Conservation (phyloP, 495 filamentous ascomycete genomes). For the Penicillium waksmanii region DNA sequence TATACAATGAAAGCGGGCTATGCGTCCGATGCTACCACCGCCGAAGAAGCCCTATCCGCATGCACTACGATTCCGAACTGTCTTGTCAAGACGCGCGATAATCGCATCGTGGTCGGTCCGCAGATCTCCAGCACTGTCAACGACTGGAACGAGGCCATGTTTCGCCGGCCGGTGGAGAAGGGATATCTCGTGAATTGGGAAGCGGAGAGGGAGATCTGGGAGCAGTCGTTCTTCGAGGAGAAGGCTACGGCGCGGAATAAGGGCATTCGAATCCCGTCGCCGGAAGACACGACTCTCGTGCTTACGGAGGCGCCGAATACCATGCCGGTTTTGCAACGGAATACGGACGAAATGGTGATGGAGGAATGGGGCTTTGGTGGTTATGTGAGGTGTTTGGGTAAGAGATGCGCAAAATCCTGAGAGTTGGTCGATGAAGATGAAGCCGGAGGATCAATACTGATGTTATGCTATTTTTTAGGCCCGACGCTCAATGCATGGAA, state of each 20-base stretch:
- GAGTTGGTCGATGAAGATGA: neutral
- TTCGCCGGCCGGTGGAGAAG: conserved; percentile 91
- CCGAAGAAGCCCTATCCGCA: conserved; percentile 44
- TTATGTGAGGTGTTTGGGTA: conserved; percentile 72
- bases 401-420: conserved; percentile 4
- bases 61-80: conserved; percentile 85
- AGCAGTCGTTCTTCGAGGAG: conserved; percentile 81
- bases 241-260: conserved; percentile 57
- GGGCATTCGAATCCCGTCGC: conserved; percentile 44
- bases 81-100: conserved; percentile 80
- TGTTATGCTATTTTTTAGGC: conserved; percentile 38
- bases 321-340: conserved; percentile 75
- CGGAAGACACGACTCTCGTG: conserved; percentile 77
- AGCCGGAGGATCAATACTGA: neutral
- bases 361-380: conserved; percentile 96
- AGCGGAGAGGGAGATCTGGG: conserved; percentile 94
- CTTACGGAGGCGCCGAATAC: conserved; percentile 93
- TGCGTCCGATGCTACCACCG: conserved; percentile 43
- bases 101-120: conserved; percentile 74
- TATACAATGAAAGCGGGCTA: conserved; percentile 94
- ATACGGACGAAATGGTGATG: conserved; percentile 95
- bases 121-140: conserved; percentile 74
- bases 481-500: conserved; percentile 84
- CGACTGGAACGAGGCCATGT: conserved; percentile 88
- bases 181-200: conserved; percentile 98